Evolutionary conservation across 2,329 filamentous ascomycete genomes (phyloP), one percentile per base, ranked within the genome.

Genomic region (Akanthomyces uredinophilus): DNA sequence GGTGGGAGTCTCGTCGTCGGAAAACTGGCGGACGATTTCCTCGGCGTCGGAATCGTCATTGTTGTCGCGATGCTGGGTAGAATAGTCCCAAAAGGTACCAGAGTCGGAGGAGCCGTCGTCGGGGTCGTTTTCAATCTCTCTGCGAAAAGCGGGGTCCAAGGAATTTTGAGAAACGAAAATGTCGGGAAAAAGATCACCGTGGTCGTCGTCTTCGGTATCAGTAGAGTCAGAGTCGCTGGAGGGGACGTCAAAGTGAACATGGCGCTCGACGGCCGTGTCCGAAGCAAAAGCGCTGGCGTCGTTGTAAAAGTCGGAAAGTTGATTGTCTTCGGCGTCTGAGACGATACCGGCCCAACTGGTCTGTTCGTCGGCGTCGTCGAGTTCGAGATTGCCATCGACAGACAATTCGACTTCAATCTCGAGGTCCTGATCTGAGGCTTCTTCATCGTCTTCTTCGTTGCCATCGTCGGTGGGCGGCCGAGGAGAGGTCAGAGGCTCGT

Each of bases 121-220:
- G n/a, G 78, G 77, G 65, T 91, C 86, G 65, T 84, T 81, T 70
- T 92, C 89, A 66, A 93, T 88, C 75, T 91, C 87, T 47, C 85
- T 83, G 65, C 89, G 88, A 69, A 94, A 86, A 57, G 82, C 81
- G 6, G 89, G 87, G 68, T 92, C 89, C 5, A 94, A 79, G 18
- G 84, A 82, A 70, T 86, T 88, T 73, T 92, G 89, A 55, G 89
- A 86, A 62, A 93, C 80, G 72, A 94, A 94, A 63, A 94, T 87
- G 70, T 92, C 87, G 1, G 90, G 88, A 65, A 91, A 91, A 65
- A 92, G 84, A 65, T 86, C 84, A 64, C 84, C 82, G 51, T 81
- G 75, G 65, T 87, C 83, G 63, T 86, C 82, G 63, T 86, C 82
- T 44, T 87, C 84, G 4, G 81, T 84, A 56, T 87, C 86, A 59